Base-by-base conservation (phyloP, 345 rosid species). In the Gossypium herbaceum region DNA sequence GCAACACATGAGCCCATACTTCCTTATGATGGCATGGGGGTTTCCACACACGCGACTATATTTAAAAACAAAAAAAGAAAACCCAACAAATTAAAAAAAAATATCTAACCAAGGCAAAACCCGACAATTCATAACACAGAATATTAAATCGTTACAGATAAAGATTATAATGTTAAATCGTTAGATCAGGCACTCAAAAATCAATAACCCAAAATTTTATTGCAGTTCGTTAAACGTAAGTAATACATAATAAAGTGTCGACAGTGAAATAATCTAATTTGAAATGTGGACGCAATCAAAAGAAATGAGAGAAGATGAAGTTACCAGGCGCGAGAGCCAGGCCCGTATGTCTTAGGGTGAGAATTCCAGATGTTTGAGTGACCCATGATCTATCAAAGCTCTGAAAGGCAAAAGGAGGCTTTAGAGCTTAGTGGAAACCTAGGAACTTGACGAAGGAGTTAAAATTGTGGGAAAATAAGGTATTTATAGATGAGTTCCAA, bases 311-410 rank as follows among this genome's bases (percentile, higher is more conserved):
- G 15, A 27, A 22, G n/a, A 50, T n/a, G 10, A 12, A n/a, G 3
- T 54, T 72, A 84, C 90, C 90, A 86, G n/a, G 87, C 63, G 17
- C 90, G 86, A 71, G 90, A 86, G 19, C 90, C 87, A 20, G 90
- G 87, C 6, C 90, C 90, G 79, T 82, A 75, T 64, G 54, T 84
- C 73, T 86, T 86, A n/a, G 90, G 90, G 80, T 86, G 90, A 55
- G 86, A 77, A 71, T 82, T 86, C 90, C 87, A 86, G n/a, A 86
- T 78, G 79, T 86, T 86, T 24, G 86, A 51, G 82, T 86, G 90
- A 68, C 90, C 90, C 87, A 86, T 86, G 73, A 72, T 74, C 56
- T 25, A 45, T 17, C 57, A 7, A 60, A 58, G 43, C 43, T 25
- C 24, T 9, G 25, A 12, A 10, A 2, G 20, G 52, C 20, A 1